phyloP scores from a whole-genome alignment of 2,329 filamentous ascomycete species.

The Alternaria consortialis region DNA sequence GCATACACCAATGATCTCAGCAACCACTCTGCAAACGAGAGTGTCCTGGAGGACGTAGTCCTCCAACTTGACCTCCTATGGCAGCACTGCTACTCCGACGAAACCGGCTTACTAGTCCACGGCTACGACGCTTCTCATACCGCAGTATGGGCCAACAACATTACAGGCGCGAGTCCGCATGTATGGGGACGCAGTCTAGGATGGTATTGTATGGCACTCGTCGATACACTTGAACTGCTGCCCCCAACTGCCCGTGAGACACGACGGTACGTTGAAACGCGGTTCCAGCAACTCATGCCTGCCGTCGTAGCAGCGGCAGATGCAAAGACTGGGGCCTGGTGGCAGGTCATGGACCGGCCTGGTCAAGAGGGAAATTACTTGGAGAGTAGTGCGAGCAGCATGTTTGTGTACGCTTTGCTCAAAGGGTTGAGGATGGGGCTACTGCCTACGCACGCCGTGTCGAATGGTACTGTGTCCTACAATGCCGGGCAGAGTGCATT shows the following conservation, averaged over 20 bases:
- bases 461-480: not conserved
- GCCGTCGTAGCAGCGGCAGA: slow-evolving; percentile 51
- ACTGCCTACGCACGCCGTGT: slow-evolving; percentile 1
- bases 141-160: slow-evolving; percentile 62
- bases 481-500: not conserved
- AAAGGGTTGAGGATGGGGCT: slow-evolving; percentile 56
- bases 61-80: slow-evolving; percentile 53
- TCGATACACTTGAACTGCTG: slow-evolving; percentile 60
- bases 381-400: slow-evolving; percentile 66
- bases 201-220: slow-evolving; percentile 63
- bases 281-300: slow-evolving; percentile 21
- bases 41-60: slow-evolving; percentile 23
- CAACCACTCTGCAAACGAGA: not conserved
- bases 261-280: not conserved
- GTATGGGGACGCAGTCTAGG: slow-evolving; percentile 65
- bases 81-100: slow-evolving; percentile 52
- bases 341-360: slow-evolving; percentile 64
- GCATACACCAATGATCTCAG: slow-evolving; percentile 23
- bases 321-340: slow-evolving; percentile 59
- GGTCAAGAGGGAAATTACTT: slow-evolving; percentile 65
- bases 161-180: slow-evolving; percentile 61
- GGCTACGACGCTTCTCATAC: slow-evolving; percentile 62
- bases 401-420: slow-evolving; percentile 65
- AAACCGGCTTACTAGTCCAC: slow-evolving; percentile 60
- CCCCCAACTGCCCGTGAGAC: not conserved